These are phyloP conservation scores for Daldinia sp. DNA, from an alignment of 2,329 filamentous ascomycete species.

Conservation along the genomic window DNA sequence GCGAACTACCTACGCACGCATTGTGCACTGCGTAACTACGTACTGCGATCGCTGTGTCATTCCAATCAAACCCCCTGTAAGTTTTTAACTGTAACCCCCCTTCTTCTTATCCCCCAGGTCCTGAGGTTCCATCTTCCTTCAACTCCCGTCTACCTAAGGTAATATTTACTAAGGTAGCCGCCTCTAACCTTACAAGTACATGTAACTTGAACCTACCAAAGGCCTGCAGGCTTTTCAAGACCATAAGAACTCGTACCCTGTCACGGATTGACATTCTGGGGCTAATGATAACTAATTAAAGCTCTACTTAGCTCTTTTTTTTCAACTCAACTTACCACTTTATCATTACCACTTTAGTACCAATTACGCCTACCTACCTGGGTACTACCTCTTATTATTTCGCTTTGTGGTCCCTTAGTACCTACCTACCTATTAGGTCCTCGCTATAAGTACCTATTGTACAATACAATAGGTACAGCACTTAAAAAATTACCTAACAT, in stretches of 20 bases:
- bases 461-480: too few species aligned
- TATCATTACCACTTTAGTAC: not conserved
- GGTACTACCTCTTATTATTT: not conserved
- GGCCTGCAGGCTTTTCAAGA: too few species aligned
- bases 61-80: conserved; percentile 30
- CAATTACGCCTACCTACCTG: not conserved
- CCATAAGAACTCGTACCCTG: not conserved
- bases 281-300: conserved; percentile 20
- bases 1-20: too few species aligned
- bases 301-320: conserved; percentile 6
- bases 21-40: conserved; percentile 20
- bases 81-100: conserved; percentile 21
- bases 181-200: too few species aligned
- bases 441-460: too few species aligned
- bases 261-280: conserved; percentile 13
- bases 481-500: too few species aligned
- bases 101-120: conserved; percentile 14
- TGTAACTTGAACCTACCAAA: conserved; percentile 8
- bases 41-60: conserved; percentile 31
- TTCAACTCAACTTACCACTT: not conserved
- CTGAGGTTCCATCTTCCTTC: conserved; percentile 7
- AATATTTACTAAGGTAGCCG: too few species aligned
- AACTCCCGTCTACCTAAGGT: conserved; percentile 19
- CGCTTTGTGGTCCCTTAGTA: not conserved
- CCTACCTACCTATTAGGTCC: not conserved